These are phyloP conservation scores for Chrysoporthe cubensis DNA, from an alignment of 2,329 filamentous ascomycete genomes.

Conservation along the genomic window DNA sequence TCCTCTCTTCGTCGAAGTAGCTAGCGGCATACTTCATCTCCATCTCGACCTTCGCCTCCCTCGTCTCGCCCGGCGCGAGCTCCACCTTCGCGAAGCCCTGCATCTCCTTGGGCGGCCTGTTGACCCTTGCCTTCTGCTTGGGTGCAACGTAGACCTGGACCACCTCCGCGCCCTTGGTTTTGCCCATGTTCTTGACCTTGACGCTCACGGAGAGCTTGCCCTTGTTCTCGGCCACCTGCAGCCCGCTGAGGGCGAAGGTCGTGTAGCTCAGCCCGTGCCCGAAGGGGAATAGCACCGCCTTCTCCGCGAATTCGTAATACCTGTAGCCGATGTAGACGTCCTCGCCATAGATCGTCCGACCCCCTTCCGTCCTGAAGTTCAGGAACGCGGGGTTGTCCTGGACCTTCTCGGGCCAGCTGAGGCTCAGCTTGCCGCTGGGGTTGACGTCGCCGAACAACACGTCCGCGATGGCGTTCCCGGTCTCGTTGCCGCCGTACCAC, in stretches of 20 bases:
- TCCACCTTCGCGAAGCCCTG: conserved; percentile 69
- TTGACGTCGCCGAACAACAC: conserved; percentile 75
- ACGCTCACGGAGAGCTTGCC: conserved; percentile 54
- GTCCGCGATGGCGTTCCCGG: conserved; percentile 79
- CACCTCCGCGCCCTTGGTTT: conserved; percentile 55
- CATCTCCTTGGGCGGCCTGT: conserved; percentile 63
- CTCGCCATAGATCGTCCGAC: conserved; percentile 71
- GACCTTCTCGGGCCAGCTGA: conserved; percentile 65
- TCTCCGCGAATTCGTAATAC: conserved; percentile 64
- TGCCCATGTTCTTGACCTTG: conserved; percentile 65
- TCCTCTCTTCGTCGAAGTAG: conserved; percentile 71
- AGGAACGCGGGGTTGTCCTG: conserved; percentile 72
- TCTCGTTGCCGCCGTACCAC: conserved; percentile 89
- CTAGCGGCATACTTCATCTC: conserved; percentile 67
- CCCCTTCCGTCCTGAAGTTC: conserved; percentile 67
- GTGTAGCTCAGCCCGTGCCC: conserved; percentile 37
- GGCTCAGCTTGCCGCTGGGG: conserved; percentile 69
- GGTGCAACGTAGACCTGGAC: conserved; percentile 61
- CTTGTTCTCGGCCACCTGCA: conserved; percentile 51
- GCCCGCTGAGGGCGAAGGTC: conserved; percentile 48
- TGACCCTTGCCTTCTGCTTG: conserved; percentile 57
- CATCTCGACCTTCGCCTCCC: conserved; percentile 59
- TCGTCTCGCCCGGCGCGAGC: conserved; percentile 62
- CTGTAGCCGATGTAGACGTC: conserved; percentile 75
- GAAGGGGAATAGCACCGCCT: conserved; percentile 36